Evolutionary conservation across 164 flowering plant genomes (phyloP).

Genomic region (Vitis labrusca): DNA sequence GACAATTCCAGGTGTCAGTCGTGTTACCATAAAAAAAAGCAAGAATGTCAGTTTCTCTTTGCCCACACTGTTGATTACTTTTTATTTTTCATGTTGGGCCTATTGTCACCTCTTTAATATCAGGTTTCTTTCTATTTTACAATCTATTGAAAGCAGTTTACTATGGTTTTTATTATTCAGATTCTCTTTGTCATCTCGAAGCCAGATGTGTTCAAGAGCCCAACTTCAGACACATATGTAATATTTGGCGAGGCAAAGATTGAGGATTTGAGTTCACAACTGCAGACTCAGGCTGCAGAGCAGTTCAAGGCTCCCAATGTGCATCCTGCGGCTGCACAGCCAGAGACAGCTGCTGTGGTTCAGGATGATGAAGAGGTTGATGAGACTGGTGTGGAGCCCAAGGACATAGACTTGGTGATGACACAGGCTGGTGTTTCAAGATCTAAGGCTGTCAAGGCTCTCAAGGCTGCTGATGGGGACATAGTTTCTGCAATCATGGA

Average conservation of each 20-base stretch:
- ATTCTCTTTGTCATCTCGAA: conserved; percentile 47
- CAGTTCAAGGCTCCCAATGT: conserved; percentile 45
- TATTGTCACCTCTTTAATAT: too few relatives aligned
- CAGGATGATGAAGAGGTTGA: conserved; percentile 50
- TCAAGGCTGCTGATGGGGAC: conserved; percentile 41
- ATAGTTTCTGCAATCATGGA: conserved; percentile 53
- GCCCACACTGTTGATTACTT: not conserved
- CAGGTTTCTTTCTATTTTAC: too few relatives aligned
- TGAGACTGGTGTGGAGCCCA: conserved; percentile 48
- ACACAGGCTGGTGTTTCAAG: conserved; percentile 49
- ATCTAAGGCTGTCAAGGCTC: conserved; percentile 39
- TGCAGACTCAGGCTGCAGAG: conserved; percentile 52
- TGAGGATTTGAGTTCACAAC: conserved; percentile 48
- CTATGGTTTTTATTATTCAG: conserved; percentile 11
- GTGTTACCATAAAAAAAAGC: conserved; percentile 54
- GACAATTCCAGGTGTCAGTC: conserved; percentile 50
- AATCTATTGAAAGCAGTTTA: too few relatives aligned
- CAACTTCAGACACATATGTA: conserved; percentile 41
- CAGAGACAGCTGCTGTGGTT: conserved; percentile 32
- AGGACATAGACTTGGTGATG: conserved; percentile 51
- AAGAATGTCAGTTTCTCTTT: conserved; percentile 37
- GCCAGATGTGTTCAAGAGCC: conserved; percentile 51
- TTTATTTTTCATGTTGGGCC: too few relatives aligned
- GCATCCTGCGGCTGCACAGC: conserved; percentile 30
- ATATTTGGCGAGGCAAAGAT: conserved; percentile 53